Conservation (phyloP, 495 filamentous ascomycete genomes). For the Annulohypoxylon bovei region DNA sequence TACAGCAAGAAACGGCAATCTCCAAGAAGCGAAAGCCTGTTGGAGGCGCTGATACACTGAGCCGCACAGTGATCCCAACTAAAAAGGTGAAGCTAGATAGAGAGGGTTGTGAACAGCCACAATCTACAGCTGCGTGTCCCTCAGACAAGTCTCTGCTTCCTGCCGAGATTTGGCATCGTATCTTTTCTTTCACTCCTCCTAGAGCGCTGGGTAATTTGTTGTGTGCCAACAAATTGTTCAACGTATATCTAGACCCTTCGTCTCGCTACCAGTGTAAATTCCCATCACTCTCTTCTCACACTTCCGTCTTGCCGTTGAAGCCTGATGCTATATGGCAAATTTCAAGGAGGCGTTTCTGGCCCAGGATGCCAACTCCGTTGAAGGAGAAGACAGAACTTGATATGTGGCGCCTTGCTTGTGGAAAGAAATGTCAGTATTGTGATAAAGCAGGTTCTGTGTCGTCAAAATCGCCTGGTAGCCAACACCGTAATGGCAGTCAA, state of each 20-base stretch:
- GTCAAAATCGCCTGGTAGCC: constrained; percentile 59
- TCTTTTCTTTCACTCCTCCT: constrained; percentile 65
- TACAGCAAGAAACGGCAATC: constrained; percentile 7
- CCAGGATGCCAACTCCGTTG: constrained; percentile 67
- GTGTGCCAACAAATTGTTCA: constrained; percentile 62
- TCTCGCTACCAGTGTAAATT: constrained; percentile 42
- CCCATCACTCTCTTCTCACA: constrained; percentile 33
- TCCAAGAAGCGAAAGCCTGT: constrained; percentile 55
- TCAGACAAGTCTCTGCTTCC: constrained; percentile 55
- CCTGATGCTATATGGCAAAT: constrained; percentile 69
- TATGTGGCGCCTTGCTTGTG: constrained; percentile 70
- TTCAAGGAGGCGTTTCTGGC: constrained; percentile 64
- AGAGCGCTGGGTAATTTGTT: constrained; percentile 60
- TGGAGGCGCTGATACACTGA: constrained; percentile 11
- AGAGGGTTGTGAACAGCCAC: not conserved
- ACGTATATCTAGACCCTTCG: constrained; percentile 60
- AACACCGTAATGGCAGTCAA: constrained; percentile 61
- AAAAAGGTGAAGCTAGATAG: constrained; percentile 54
- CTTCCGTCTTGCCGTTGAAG: constrained; percentile 44
- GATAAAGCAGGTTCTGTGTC: constrained; percentile 47
- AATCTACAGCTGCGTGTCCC: constrained; percentile 7
- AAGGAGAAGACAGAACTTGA: constrained; percentile 63
- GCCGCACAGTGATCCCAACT: constrained; percentile 19
- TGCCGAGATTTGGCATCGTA: constrained; percentile 64
- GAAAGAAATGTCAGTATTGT: constrained; percentile 66